Base-by-base conservation (phyloP, 805 yeast genomes). In the Candida oleophila region DNA sequence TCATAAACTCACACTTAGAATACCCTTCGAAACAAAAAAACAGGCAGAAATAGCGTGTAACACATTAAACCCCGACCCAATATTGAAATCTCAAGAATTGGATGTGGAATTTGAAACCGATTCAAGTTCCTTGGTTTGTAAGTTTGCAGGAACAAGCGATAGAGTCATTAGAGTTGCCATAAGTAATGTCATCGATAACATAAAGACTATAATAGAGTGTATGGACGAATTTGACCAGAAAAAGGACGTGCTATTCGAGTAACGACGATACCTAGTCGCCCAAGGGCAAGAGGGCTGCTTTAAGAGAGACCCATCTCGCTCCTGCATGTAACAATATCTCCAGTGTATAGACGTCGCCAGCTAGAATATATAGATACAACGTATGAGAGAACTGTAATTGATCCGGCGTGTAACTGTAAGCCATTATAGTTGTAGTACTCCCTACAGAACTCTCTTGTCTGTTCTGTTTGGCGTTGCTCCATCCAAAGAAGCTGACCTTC, bases 81-180 rank as follows among this genome's bases (percentile, higher is more conserved):
- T 86, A n/a, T 69, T 90, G 50, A 83, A 81, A 57, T 83, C 84
- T 1, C 72, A 77, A 44, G 94, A 88, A 61, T 71, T 89, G 41
- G 60, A 64, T 15, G 83, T 82, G 3, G 54, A 53, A 1, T 82
- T 81, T 50, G 39, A 58, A 4, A 59, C 66, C 0, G 59, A 67
- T 2, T 76, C 61, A 1, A 56, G 53, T 16, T 50, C 49, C 0
- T 68, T 89, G 36, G 48, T 61, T 2, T 77, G 83, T 22, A 51
- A 56, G 1, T 87, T 88, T 53, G 61, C 68, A 5, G 89, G 89
- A 1, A 71, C 73, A 0, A 82, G 87, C 43, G 95, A 87, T 53
- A 70, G 96, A 38, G 83, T 83, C 4, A 76, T 90, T 43, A 71
- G 97, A 50, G 96, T 89, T 4, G 95, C 95, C 7, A 88, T 87